phyloP scores from a whole-genome alignment of 495 filamentous ascomycete genomes.

The Aspergillus kassunensis region DNA sequence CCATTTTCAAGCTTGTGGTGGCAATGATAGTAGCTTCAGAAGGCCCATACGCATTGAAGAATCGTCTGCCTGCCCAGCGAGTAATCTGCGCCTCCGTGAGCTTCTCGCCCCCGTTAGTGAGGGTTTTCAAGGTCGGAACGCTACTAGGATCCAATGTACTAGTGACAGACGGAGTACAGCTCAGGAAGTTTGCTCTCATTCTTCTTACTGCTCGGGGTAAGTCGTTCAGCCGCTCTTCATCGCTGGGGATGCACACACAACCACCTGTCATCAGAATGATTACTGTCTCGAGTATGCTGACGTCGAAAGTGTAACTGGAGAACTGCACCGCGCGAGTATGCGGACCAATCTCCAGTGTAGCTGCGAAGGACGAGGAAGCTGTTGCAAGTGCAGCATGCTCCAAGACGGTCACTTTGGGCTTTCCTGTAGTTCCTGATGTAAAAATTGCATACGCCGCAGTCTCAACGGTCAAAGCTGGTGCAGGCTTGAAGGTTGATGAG shows the following conservation, averaged over 20 bases:
- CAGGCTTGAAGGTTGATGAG: slow-evolving; percentile 15
- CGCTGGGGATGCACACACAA: slow-evolving; percentile 62
- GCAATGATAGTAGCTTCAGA: slow-evolving; percentile 49
- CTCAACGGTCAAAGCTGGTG: slow-evolving; percentile 11
- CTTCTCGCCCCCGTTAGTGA: slow-evolving; percentile 56
- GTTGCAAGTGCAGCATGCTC: slow-evolving; percentile 40
- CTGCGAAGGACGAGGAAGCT: slow-evolving; percentile 27
- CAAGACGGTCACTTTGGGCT: slow-evolving; percentile 47
- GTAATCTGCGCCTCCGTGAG: slow-evolving; percentile 42
- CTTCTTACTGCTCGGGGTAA: slow-evolving; percentile 38
- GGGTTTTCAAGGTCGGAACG: slow-evolving; percentile 45
- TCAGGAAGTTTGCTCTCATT: slow-evolving; percentile 37
- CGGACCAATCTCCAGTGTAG: slow-evolving; percentile 42
- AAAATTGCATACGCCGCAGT: slow-evolving; percentile 49
- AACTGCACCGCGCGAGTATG: slow-evolving; percentile 61
- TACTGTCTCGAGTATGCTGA: slow-evolving; percentile 62
- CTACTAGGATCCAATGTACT: slow-evolving; percentile 42
- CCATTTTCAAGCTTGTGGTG: slow-evolving; percentile 36
- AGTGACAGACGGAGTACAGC: slow-evolving; percentile 44
- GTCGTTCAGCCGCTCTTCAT: slow-evolving; percentile 50
- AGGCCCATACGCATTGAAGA: slow-evolving; percentile 55
- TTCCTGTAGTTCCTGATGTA: slow-evolving; percentile 49
- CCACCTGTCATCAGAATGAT: slow-evolving; percentile 60
- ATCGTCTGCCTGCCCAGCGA: slow-evolving; percentile 37
- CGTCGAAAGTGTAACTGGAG: slow-evolving; percentile 66